A percentile compares a stretch with the other conserved stretches of the same genome.
Conservation (phyloP, 257 asterid species). For the Anisodus acutangulus region DNA sequence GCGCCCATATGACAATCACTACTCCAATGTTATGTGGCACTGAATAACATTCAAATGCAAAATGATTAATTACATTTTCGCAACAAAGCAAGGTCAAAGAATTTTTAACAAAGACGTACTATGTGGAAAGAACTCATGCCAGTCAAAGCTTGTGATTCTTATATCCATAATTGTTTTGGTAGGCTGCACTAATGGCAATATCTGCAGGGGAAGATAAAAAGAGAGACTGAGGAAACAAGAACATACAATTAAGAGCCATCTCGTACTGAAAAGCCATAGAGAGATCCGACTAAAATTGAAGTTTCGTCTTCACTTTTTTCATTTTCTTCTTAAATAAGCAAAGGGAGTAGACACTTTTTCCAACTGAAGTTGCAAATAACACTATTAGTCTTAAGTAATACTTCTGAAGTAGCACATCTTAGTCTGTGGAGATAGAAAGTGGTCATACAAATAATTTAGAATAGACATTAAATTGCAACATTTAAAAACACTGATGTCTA, state of each 20-base stretch:
- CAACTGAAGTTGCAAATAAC: constrained; percentile 4
- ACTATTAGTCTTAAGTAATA: neutral
- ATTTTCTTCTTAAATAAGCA: constrained; percentile 3
- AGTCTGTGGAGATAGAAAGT: neutral
- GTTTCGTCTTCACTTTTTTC: neutral
- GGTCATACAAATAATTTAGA: constrained; percentile 14
- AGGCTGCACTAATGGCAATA: constrained; percentile 91
- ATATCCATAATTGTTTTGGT: constrained; percentile 70
- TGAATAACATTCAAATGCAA: constrained; percentile 51
- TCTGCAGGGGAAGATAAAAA: constrained; percentile 50
- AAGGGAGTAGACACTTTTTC: neutral
- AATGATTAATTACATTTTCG: constrained; percentile 38
- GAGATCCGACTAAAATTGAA: constrained; percentile 9
- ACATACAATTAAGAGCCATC: constrained; percentile 29
- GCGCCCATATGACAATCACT: constrained; percentile 90
- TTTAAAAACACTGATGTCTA: constrained; percentile 15
- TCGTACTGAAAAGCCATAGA: neutral
- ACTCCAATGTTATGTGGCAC: constrained; percentile 81
- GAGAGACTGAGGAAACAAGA: constrained; percentile 28
- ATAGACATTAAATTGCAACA: constrained; percentile 16
- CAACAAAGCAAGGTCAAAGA: constrained; percentile 20
- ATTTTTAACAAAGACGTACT: constrained; percentile 51
- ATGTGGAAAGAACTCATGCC: constrained; percentile 97
- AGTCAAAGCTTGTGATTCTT: constrained; percentile 72
- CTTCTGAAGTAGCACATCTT: constrained; percentile 26